phyloP scores from a whole-genome alignment of 768 basidiomycete genomes.

The Grammothele lineata region DNA sequence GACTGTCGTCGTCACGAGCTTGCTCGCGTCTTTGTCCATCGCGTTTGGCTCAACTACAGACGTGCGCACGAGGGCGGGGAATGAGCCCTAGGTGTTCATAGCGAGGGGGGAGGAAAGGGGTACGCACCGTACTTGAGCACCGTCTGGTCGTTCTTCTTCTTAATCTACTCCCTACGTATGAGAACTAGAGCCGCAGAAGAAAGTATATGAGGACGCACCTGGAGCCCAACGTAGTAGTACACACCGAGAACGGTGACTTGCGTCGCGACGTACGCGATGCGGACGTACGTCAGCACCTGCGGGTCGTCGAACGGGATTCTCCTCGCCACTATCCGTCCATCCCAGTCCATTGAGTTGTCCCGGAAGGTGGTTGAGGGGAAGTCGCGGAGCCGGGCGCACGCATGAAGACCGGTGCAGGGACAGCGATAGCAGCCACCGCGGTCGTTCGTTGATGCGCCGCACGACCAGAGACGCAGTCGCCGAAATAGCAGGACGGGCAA shows the following conservation, averaged over 20 bases:
- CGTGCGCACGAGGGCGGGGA: not conserved
- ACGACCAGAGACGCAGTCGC: too few species aligned
- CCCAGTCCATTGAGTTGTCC: not conserved
- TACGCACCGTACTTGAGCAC: conserved; percentile 89
- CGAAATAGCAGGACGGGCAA: too few species aligned
- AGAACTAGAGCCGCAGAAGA: not conserved
- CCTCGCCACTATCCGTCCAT: conserved; percentile 62
- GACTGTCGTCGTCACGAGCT: conserved; percentile 86
- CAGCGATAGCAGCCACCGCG: too few species aligned
- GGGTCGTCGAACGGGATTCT: conserved; percentile 91
- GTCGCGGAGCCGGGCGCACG: conserved; percentile 1
- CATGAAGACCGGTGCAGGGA: too few species aligned
- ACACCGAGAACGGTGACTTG: conserved; percentile 67
- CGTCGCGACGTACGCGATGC: conserved; percentile 73
- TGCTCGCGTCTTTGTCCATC: conserved; percentile 66
- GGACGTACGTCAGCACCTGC: conserved; percentile 72
- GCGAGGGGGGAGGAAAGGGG: not conserved
- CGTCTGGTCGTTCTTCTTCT: conserved; percentile 92
- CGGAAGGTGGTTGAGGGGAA: not conserved
- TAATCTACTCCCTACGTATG: conserved; percentile 52
- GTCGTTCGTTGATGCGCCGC: too few species aligned
- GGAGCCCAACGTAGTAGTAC: conserved; percentile 78
- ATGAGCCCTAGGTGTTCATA: not conserved
- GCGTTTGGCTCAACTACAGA: conserved; percentile 68
- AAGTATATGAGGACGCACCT: conserved; percentile 41